These are phyloP conservation scores for Xylaria palmicola DNA, from an alignment of 495 filamentous ascomycete genomes.

Conservation along the genomic window DNA sequence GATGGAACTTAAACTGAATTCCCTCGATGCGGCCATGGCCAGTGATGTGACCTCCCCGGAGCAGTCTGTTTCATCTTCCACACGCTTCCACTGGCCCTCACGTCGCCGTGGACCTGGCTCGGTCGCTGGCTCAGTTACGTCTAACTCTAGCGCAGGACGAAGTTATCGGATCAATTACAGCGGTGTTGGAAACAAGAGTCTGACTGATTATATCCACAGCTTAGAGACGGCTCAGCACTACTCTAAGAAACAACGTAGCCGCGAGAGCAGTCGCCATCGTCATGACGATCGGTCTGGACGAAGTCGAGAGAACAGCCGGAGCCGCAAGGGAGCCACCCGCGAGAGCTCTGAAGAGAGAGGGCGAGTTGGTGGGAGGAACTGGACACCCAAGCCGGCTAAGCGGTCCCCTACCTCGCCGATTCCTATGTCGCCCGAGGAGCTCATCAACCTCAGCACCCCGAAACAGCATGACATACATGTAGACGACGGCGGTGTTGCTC, in stretches of 20 bases:
- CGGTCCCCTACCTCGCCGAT: slow-evolving; percentile 86
- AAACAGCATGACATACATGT: slow-evolving; percentile 27
- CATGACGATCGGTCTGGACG: slow-evolving; percentile 39
- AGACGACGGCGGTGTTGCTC: slow-evolving; percentile 12
- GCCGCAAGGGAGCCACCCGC: slow-evolving; percentile 48
- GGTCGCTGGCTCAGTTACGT: slow-evolving; percentile 45
- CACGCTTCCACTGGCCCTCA: slow-evolving; percentile 47
- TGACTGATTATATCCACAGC: slow-evolving; percentile 86
- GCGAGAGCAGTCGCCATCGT: slow-evolving; percentile 59
- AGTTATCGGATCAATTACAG: slow-evolving; percentile 27
- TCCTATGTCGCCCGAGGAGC: slow-evolving; percentile 86
- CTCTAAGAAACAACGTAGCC: slow-evolving; percentile 51
- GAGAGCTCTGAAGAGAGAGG: slow-evolving; percentile 71
- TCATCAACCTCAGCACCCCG: slow-evolving; percentile 56
- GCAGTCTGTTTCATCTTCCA: slow-evolving; percentile 44
- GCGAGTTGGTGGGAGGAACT: slow-evolving; percentile 62
- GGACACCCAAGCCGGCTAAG: slow-evolving; percentile 71
- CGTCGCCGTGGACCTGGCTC: slow-evolving; percentile 47
- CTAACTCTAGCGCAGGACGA: slow-evolving; percentile 39
- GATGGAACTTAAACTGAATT: slow-evolving; percentile 69
- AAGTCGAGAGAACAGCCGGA: slow-evolving; percentile 52
- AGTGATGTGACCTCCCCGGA: slow-evolving; percentile 53
- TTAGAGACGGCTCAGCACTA: slow-evolving; percentile 72
- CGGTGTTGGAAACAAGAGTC: slow-evolving; percentile 55
- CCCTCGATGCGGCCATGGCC: slow-evolving; percentile 53